phyloP scores from a whole-genome alignment of 768 basidiomycete genomes.

The Trametes meyenii region DNA sequence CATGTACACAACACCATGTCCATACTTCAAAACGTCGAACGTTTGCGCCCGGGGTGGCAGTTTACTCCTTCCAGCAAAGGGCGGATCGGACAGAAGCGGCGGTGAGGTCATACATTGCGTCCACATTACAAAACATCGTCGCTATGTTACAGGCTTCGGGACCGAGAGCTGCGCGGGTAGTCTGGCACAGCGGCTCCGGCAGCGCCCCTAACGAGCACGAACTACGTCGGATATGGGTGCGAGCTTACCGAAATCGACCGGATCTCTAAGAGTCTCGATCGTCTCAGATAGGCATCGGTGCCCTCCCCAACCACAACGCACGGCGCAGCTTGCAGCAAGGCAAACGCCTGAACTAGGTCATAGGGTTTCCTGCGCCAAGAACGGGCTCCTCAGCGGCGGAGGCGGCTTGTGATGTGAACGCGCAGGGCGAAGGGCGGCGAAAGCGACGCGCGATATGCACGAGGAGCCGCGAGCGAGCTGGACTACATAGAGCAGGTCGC shows the following conservation, averaged over 20 bases:
- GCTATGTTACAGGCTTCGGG: constrained; percentile 13
- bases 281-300: constrained; percentile 12
- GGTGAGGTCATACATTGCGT: background rate
- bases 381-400: constrained; percentile 5
- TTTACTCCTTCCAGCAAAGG: background rate
- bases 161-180: constrained; percentile 11
- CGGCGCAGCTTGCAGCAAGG: constrained; percentile 15
- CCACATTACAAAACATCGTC: constrained; percentile 12
- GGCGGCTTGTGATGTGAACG: background rate
- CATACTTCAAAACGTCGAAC: constrained; percentile 22
- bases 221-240: constrained; percentile 2
- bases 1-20: constrained; percentile 23
- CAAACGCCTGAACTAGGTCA: constrained; percentile 10
- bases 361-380: constrained; percentile 14
- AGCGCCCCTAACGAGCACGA: background rate
- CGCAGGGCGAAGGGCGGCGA: constrained; percentile 18
- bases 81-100: constrained; percentile 1
- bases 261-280: constrained; percentile 16
- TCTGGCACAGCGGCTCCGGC: background rate
- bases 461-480: constrained; percentile 6
- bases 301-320: constrained; percentile 6
- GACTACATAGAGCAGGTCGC: constrained; percentile 6
- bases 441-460: constrained; percentile 10
- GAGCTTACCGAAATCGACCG: constrained; percentile 6
- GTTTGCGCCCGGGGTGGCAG: constrained; percentile 17